Evolutionary conservation across 2,329 filamentous ascomycete species (phyloP), one percentile per base, ranked within the genome.

Genomic region (Neoscytalidium dimidiatum): DNA sequence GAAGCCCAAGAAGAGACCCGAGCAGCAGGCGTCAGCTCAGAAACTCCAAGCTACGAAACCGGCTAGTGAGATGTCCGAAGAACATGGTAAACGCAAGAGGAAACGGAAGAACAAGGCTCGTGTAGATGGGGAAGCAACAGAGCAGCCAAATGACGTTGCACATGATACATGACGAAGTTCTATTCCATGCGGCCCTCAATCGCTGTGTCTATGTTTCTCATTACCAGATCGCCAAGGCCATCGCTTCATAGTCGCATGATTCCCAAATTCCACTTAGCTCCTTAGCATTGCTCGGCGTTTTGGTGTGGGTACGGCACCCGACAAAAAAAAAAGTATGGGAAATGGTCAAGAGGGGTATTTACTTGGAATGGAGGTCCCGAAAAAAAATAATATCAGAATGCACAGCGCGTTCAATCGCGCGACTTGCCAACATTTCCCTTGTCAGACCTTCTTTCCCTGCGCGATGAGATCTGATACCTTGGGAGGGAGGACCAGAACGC

Each of bases 401-500:
- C 53, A 28, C 26, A 3, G 14, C n/a, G 26, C 53, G 21, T 58
- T 23, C 31, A 31, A 31, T 43, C 26, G 23, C 7, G 35, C 19
- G 46, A 2, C 23, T 13, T n/a, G 6, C 9, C 7, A 19, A 31
- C 9, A 21, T 3, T 11, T 9, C 48, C 13, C 28, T 53, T 29
- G 67, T 77, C 73, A 84, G 2, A 84, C 81, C 68, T 83, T 83
- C 72, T 82, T 83, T 43, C 82, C 82, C 68, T 81, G 78, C 2
- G 79, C 79, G 51, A 84, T 71, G 61, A 84, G 71, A 49, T 83
- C 82, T 14, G 77, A 79, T 3, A 99, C 94, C 77, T 99, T 99
- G 0, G 94, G 94, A 33, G 95, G 95, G 68, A 99, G 81, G 1
- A 98, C 90, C 66, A 99, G 77, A 11, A 89, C 86, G 71, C 88